Conservation (phyloP, 73 alveolate genomes). For the Effrenium voratum region DNA sequence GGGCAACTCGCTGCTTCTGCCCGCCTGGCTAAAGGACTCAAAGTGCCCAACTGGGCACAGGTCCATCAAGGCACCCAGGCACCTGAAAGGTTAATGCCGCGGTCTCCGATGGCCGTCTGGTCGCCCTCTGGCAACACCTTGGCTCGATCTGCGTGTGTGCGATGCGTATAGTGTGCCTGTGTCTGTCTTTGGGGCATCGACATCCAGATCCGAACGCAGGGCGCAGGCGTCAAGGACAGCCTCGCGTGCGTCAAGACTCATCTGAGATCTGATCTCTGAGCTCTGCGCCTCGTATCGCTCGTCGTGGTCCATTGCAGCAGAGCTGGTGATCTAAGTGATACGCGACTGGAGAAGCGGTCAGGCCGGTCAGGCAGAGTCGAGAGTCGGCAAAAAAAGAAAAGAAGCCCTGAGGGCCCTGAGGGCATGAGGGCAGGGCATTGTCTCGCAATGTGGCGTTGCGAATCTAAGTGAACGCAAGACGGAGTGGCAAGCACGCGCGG, state of each 20-base stretch:
- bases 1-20: conserved; percentile 95
- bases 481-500: neutral
- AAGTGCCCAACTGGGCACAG: neutral
- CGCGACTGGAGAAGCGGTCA: neutral
- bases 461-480: neutral
- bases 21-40: conserved; percentile 95
- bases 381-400: neutral
- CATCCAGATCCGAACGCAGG: conserved; percentile 58
- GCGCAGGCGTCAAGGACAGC: conserved; percentile 83
- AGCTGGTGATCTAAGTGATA: conserved; percentile 16
- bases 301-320: neutral
- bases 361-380: neutral
- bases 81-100: conserved; percentile 86
- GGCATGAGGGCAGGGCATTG: neutral
- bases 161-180: neutral
- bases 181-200: neutral
- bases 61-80: neutral
- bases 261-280: neutral
- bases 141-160: neutral
- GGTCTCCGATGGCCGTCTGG: conserved; percentile 75
- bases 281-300: conserved; percentile 3
- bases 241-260: neutral
- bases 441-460: conserved; percentile 87
- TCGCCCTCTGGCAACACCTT: conserved; percentile 81
- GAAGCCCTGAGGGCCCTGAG: neutral